A percentile compares a stretch with the other conserved stretches of the same genome.
These are phyloP conservation scores for Phyllosticta citribraziliensis DNA, from an alignment of 2,329 filamentous ascomycete genomes.

Conservation along the genomic window DNA sequence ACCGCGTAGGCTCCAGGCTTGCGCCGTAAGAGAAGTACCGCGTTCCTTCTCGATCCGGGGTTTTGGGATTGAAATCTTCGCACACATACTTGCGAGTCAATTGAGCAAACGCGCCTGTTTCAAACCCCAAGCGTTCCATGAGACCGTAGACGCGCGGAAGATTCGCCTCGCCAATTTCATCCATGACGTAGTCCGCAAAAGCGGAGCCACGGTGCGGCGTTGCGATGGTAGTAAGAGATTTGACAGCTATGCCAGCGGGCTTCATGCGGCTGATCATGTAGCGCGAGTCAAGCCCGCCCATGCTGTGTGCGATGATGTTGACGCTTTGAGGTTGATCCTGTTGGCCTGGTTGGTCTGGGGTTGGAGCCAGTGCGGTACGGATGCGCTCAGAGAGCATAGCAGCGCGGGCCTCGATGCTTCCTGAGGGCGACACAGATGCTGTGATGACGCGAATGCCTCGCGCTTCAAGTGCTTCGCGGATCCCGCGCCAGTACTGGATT, in stretches of 20 bases:
- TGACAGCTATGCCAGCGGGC: constrained; percentile 61
- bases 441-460: constrained; percentile 53
- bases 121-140: constrained; percentile 44
- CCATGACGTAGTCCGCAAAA: constrained; percentile 52
- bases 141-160: constrained; percentile 47
- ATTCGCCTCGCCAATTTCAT: constrained; percentile 44
- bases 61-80: constrained; percentile 49
- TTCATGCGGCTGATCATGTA: constrained; percentile 53
- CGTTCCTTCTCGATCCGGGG: constrained; percentile 45
- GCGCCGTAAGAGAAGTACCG: constrained; percentile 57
- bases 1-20: constrained; percentile 43
- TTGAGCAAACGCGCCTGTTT: constrained; percentile 53
- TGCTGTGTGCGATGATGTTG: constrained; percentile 47
- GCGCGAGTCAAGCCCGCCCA: constrained; percentile 49
- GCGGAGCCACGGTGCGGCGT: constrained; percentile 52
- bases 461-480: constrained; percentile 46
- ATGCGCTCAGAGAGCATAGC: constrained; percentile 45
- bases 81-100: constrained; percentile 50
- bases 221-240: constrained; percentile 55
- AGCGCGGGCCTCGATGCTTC: constrained; percentile 49
- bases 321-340: constrained; percentile 34
- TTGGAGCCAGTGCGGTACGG: neutral
- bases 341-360: neutral
- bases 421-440: constrained; percentile 49
- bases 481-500: constrained; percentile 56